phyloP scores from a whole-genome alignment of 495 filamentous ascomycete genomes.

The Neurospora africana region DNA sequence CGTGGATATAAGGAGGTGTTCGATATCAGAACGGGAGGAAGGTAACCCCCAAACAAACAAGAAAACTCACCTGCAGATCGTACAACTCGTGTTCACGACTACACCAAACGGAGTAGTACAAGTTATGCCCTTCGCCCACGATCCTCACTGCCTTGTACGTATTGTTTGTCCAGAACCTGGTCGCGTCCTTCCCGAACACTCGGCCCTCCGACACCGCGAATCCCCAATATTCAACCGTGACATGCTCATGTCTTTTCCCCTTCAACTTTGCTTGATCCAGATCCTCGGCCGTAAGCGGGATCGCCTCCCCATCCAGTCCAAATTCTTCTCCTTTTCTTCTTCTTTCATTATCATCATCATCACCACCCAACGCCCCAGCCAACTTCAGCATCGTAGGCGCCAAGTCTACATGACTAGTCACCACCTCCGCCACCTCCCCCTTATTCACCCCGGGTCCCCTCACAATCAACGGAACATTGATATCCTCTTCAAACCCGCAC shows the following conservation, averaged over 20 bases:
- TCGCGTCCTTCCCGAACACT: slow-evolving; percentile 12
- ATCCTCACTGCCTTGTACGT: slow-evolving; percentile 56
- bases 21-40: neutral
- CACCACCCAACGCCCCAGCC: slow-evolving; percentile 35
- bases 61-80: slow-evolving; percentile 39
- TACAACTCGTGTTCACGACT: slow-evolving; percentile 55
- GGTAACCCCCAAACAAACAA: neutral
- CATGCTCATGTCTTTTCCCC: slow-evolving; percentile 45
- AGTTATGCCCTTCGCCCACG: slow-evolving; percentile 40
- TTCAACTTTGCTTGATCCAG: slow-evolving; percentile 18
- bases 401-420: slow-evolving; percentile 60
- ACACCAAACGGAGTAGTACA: slow-evolving; percentile 60
- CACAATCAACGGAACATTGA: slow-evolving; percentile 57
- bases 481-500: slow-evolving; percentile 63
- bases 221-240: slow-evolving; percentile 59
- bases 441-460: slow-evolving; percentile 47
- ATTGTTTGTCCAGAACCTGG: slow-evolving; percentile 34
- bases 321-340: neutral
- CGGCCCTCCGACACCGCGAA: slow-evolving; percentile 40
- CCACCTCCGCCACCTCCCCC: slow-evolving; percentile 36
- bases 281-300: slow-evolving; percentile 33
- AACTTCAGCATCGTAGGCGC: slow-evolving; percentile 54
- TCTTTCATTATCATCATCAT: neutral
- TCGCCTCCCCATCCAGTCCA: slow-evolving; percentile 46
- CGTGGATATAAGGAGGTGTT: neutral